Evolutionary conservation across 2,329 filamentous ascomycete species (phyloP), one percentile per base, ranked within the genome.

Genomic region (Lecanicillium sp.): DNA sequence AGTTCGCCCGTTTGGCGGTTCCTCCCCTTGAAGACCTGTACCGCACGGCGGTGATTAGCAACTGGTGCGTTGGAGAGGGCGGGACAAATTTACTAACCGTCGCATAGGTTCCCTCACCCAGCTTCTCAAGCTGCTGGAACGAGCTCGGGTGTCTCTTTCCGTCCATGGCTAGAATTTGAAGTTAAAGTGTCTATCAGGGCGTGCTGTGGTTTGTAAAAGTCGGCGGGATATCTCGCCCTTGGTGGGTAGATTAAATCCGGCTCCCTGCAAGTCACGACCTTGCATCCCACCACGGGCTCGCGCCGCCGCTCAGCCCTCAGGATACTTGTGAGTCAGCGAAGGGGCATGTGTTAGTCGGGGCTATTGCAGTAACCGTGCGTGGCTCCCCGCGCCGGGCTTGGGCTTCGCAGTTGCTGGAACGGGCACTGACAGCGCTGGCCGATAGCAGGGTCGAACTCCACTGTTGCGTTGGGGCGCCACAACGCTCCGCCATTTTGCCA

Each of bases 41-140:
- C 38, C 26, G 35, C 15, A 32, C 11, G 38, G 43, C 39, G 44
- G 33, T 43, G 35, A 35, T 39, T 41, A 42, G 38, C 14, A 14
- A 45, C 9, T 37, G 45, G 47, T 24, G 6, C 4, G n/a, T 27
- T n/a, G 44, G 17, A 21, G 5, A 27, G n/a, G 15, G 17, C 17
- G 19, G 9, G 39, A 5, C 20, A 10, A 24, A 11, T 15, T 19
- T 37, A 57, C 83, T 62, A 75, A 95, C 93, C 27, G 93, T 98
- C 27, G 93, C 93, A 80, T 98, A 98, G 26, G 93, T 98, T 52
- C 93, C 93, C 74, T 98, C 93, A 62, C 93, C 93, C 56, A 98
- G 79, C 86, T 91, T 98, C 71, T 98, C 93, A 67, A 97, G 80
- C 82, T 97, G 93, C 78, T 97, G 91, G 76, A 98, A 98, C 53